Base-by-base conservation (phyloP, 148 eudicot species). In the Vaccinium corymbosum region DNA sequence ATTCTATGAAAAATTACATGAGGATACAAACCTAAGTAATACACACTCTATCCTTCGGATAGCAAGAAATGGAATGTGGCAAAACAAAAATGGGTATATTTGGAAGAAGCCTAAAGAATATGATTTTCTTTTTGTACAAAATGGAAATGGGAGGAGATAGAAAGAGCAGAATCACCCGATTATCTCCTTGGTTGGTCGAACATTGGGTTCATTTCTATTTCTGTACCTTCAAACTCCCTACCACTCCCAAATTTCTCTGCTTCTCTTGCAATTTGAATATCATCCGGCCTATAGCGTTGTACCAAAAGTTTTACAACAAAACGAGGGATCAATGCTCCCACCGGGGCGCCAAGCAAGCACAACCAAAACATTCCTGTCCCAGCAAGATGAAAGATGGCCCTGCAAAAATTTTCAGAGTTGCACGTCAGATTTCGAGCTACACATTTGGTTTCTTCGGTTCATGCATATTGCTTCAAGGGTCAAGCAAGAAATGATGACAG, bases 221-320 rank as follows among this genome's bases (percentile, higher is more conserved):
- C 93, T 27, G 83, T 82, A 22, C 77, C 64, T 50, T 80, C 91
- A 83, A 88, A 84, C 48, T 84, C 89, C n/a, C 85, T 85, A 42
- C 88, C 85, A 27, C 77, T 91, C n/a, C 92, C 90, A 35, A 88
- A 85, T 85, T 94, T 97, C 85, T 97, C 99, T 1, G 94, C 98
- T 89, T 97, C 99, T 86, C 92, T 90, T 61, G 98, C 98, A 51
- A 97, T 90, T 88, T 93, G 98, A 84, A 93, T 81, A 85, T 97
- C 98, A 20, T 85, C 76, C 6, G 99, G 97, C 70, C 78, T 84
- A 85, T 53, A 90, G 46, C 89, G 80, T 85, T 94, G 93, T 53
- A 86, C 83, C 48, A 89, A 89, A 74, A 70, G 57, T 89, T 90
- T 93, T 61, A 91, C 85, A 38, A 90, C 90, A 32, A 97, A 93